A percentile compares a stretch with the other conserved stretches of the same genome.
Conservation (phyloP, 2,329 filamentous ascomycete genomes). For the Exophiala xenobiotica region DNA sequence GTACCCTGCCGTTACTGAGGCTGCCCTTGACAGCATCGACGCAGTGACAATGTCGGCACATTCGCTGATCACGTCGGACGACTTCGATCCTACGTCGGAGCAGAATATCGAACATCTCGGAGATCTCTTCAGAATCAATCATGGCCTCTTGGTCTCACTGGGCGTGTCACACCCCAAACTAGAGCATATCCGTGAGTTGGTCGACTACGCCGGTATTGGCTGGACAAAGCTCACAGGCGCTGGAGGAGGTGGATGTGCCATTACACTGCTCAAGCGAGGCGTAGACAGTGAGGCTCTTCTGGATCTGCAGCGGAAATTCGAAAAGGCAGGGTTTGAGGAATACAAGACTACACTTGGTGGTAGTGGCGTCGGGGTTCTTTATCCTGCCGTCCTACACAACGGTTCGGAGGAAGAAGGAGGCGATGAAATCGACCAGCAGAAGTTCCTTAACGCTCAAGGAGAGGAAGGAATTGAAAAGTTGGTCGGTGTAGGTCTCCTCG, state of each 20-base stretch:
- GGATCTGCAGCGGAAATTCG: constrained; percentile 64
- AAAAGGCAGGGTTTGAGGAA: constrained; percentile 72
- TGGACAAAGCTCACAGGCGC: constrained; percentile 98
- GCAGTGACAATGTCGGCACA: constrained; percentile 57
- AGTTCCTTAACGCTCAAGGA: constrained; percentile 79
- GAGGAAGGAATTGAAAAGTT: constrained; percentile 82
- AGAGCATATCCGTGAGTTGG: constrained; percentile 85
- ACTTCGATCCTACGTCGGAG: constrained; percentile 66
- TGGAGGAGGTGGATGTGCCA: constrained; percentile 92
- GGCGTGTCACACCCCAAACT: constrained; percentile 93
- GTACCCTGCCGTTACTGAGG: constrained; percentile 74
- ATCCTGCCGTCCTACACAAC: constrained; percentile 87
- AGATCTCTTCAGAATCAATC: constrained; percentile 88
- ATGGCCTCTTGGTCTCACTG: constrained; percentile 84
- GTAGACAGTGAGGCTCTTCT: constrained; percentile 57
- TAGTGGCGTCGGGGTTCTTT: constrained; percentile 90
- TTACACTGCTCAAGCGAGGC: constrained; percentile 77
- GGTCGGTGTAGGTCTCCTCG: constrained; percentile 72
- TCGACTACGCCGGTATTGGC: constrained; percentile 83
- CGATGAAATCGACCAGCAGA: constrained; percentile 89
- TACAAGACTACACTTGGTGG: constrained; percentile 90
- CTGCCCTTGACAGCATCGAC: constrained; percentile 83
- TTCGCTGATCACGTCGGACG: constrained; percentile 55
- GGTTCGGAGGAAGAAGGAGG: constrained; percentile 77
- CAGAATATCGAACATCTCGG: constrained; percentile 71